Base-by-base conservation (phyloP, 2,329 filamentous ascomycete species). In the Coniochaeta prunicola region DNA sequence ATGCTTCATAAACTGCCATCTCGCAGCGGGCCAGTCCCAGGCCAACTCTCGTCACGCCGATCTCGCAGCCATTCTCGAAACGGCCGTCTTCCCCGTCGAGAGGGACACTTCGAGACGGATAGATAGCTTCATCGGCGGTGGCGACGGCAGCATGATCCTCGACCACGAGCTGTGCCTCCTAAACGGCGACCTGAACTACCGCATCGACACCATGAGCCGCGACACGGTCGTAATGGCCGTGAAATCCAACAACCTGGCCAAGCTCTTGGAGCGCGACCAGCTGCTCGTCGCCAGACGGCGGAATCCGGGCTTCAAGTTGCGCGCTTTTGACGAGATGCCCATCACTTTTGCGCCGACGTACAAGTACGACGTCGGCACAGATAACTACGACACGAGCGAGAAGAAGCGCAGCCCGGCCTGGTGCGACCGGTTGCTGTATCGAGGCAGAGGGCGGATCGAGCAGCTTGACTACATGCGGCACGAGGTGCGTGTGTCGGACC, bases 111-210 rank as follows among this genome's bases (percentile, higher is more conserved):
- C 77, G 4, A 78, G 83, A 4, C 84, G 91, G 7, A 80, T 89
- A 38, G 90, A 96, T 70, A 89, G 85, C 63, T 99, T 88, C 69
- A 83, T 92, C 7, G 90, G 91, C 28, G 94, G 94, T n/a, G 94
- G 94, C 50, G 94, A 99, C 70, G 94, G 94, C 7, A 88, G 86
- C 42, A 92, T 97, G 88, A 90, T 99, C 60, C 80, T 97, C 59
- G 94, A 99, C 69, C 94, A 99, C 69, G 94, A 99, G 74, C 88
- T 99, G n/a, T 97, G 93, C 71, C 86, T 99, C 54, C 76, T 97
- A 45, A 97, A 97, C 67, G 94, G 94, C 30, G 94, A 99, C 71
- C 81, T 99, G 56, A 99, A 99, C 74, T 99, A 99, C 73, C 92
- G 94, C 62, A 97, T 99, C 68, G 94, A 99, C 71, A 92, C 92